Percentiles rank a stretch among this genome's conserved stretches.
These are phyloP conservation scores for Nidularia pulvinata DNA, from an alignment of 768 basidiomycete genomes.

Conservation along the genomic window DNA sequence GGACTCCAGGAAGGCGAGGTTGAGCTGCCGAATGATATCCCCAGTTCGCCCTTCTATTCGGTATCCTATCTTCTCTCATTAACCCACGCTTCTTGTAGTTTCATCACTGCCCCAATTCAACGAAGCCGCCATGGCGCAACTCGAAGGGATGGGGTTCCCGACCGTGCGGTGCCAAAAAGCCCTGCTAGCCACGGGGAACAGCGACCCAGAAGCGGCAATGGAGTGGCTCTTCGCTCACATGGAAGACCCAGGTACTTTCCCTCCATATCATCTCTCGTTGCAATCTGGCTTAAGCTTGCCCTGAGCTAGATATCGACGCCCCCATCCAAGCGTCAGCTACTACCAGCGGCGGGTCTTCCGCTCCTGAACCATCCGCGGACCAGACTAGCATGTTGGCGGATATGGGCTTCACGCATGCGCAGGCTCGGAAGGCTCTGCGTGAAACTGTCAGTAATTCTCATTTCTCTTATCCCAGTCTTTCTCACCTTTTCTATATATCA, in stretches of 20 bases:
- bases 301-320: conserved; percentile 77
- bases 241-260: conserved; percentile 81
- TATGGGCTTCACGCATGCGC: conserved; percentile 89
- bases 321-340: conserved; percentile 48
- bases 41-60: conserved; percentile 16
- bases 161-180: conserved; percentile 86
- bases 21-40: conserved; percentile 59
- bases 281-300: neutral
- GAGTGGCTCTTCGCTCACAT: conserved; percentile 95
- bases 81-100: conserved; percentile 14
- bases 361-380: conserved; percentile 63
- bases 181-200: conserved; percentile 82
- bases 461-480: neutral
- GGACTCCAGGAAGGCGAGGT: conserved; percentile 73
- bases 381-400: conserved; percentile 76
- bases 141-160: conserved; percentile 94
- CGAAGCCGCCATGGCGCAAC: conserved; percentile 66
- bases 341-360: conserved; percentile 16
- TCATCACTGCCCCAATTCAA: conserved; percentile 66
- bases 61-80: neutral
- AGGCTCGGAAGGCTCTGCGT: conserved; percentile 84
- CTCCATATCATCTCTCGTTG: neutral
- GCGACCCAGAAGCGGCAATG: conserved; percentile 82
- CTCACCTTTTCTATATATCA: neutral
- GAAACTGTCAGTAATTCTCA: conserved; percentile 68